Base-by-base conservation (phyloP, 1,139 yeast genomes). In the Debaryomyces sp. region DNA sequence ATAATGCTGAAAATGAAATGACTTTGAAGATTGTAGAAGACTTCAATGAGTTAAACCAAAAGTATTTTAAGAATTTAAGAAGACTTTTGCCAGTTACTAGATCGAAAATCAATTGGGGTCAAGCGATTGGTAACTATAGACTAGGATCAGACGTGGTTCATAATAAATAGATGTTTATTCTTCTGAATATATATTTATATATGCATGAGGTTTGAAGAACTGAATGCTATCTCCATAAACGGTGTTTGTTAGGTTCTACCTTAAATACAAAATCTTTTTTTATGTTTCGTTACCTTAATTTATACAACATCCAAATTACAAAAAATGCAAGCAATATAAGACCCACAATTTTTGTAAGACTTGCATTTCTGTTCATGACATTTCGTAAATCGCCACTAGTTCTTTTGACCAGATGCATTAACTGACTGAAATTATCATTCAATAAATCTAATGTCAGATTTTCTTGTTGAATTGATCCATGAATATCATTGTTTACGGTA, bases 31-130 rank as follows among this genome's bases (percentile, higher is more conserved):
- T 92, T 49, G 81, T 88, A 58, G 78, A 73, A 50, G 77, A 87
- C 50, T 88, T 94, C 62, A 75, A 80, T 40, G 82, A 82, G 32
- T 77, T 94, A 62, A 92, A 92, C 67, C 96, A 90, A 55, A 79
- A 79, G 46, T 81, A 84, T 50, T 94, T 94, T 74, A 94, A 92
- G 70, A 81, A 81, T 53, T 79, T 94, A 57, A 82, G 99, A 70
- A 84, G 99, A 66, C 89, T 90, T 65, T 77, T 94, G 53, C 99
- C 99, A 2, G 86, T 94, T 37, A 92, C 96, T 26, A 80, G 97
- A 63, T 81, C 96, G 13, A 91, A 88, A 68, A 87, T 94, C 63
- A 89, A 90, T 66, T 94, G 99, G 99, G 96, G 96, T 38, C 88
- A 82, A 62, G 91, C 97, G 15, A 89, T 91, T 60, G 96, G 96